phyloP scores from a whole-genome alignment of 345 rosid genomes.

The Turritis glabra region DNA sequence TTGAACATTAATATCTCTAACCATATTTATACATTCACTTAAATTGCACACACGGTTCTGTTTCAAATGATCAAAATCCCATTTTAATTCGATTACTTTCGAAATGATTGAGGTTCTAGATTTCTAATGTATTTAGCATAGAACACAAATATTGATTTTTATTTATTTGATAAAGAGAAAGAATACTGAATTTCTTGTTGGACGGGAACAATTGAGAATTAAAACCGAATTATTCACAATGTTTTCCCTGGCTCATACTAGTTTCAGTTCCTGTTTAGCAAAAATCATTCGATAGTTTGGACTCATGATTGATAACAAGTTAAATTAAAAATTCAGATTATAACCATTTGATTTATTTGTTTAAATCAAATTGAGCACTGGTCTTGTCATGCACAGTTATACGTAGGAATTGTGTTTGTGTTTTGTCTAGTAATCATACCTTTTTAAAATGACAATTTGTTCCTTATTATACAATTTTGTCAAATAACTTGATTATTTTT shows the following conservation, averaged over 20 bases:
- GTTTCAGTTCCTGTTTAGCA: too few relatives aligned
- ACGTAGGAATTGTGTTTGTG: background rate
- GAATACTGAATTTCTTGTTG: too few relatives aligned
- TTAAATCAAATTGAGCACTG: background rate
- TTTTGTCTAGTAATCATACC: background rate
- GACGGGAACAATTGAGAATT: too few relatives aligned
- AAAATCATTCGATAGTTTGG: too few relatives aligned
- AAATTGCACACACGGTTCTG: background rate
- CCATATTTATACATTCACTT: constrained; percentile 21
- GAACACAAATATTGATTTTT: background rate
- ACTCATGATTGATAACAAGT: too few relatives aligned
- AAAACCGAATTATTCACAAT: too few relatives aligned
- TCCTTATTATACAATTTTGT: background rate
- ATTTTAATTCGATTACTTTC: background rate
- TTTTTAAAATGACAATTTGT: constrained; percentile 7
- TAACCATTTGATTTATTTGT: background rate
- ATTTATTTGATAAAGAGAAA: too few relatives aligned
- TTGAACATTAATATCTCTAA: constrained; percentile 26
- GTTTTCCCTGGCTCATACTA: too few relatives aligned
- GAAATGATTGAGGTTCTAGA: background rate
- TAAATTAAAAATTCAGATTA: background rate
- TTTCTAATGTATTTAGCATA: background rate
- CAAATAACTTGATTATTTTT: constrained; percentile 17
- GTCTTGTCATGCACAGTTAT: background rate
- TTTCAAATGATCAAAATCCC: background rate